Evolutionary conservation across 2,329 filamentous ascomycete genomes (phyloP), one percentile per base, ranked within the genome.

Genomic region (Venturia effusa): DNA sequence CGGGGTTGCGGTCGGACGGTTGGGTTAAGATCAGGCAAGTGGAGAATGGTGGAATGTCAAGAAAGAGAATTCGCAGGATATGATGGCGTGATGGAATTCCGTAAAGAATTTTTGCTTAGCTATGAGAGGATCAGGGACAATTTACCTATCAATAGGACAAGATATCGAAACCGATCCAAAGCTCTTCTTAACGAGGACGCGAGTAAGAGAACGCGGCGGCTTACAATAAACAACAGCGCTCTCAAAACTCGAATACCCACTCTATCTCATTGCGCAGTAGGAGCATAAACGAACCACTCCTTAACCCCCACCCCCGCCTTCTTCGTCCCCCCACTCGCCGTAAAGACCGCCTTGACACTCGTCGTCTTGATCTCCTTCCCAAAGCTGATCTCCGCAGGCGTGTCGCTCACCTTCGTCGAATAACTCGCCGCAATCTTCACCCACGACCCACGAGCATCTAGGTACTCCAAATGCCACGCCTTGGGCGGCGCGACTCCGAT

Each of bases 311-410:
- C 43, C 51, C 65, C 66, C 4, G 65, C 66, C 51, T 64, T 40
- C 13, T 51, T 43, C 3, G 64, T 64, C 22, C 64, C 57, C 6
- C 65, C 65, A 30, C 63, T 65, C 5, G 66, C 66, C 41, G 10
- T 62, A 6, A 67, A 27, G 1, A 66, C 48, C 5, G 66, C 66
- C 1, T 65, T 61, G 5, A 67, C 45, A 3, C 59, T 45, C 8
- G 27, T 61, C 1, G 66, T 66, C 17, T 27, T 63, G 15, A 67
- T 45, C 15, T 51, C 45, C 54, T 64, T 59, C 1, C 4, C 39
- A 37, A 74, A 74, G 34, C 66, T 65, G 10, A 74, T 69, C 67
- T 74, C 72, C 1, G 62, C 57, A 15, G 73, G 71, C 13, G 64
- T 63, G 37, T 72, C 67, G 15, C 68, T 71, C 5, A 69, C 70